Percentiles rank a stretch among this genome's conserved stretches.
Conservation (phyloP, 1,284 basidiomycete genomes). For the Fereydounia khargensis region DNA sequence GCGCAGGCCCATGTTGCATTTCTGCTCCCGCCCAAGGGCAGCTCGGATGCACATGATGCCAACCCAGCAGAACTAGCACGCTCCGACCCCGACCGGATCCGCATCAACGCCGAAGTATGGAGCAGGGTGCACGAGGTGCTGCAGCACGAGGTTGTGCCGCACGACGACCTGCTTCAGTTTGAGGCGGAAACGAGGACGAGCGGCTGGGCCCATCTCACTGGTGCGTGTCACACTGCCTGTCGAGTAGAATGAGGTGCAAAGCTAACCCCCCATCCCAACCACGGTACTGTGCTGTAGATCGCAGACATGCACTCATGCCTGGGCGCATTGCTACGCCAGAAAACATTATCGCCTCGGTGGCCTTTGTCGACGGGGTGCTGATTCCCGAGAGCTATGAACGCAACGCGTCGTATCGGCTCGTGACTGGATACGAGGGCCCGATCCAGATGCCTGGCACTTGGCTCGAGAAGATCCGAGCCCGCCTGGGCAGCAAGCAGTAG, state of each 20-base stretch:
- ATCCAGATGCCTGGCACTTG: slow-evolving; percentile 38
- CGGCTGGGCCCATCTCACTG: slow-evolving; percentile 51
- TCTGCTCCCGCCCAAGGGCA: slow-evolving; percentile 12
- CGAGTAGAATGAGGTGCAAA: too few species aligned
- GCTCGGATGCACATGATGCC: slow-evolving; percentile 5
- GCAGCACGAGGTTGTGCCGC: slow-evolving; percentile 29
- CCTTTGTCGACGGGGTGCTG: slow-evolving; percentile 42
- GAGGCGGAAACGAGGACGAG: slow-evolving; percentile 44
- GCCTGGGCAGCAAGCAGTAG: too few species aligned
- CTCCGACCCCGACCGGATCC: slow-evolving; percentile 32
- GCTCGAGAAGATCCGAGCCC: slow-evolving; percentile 19
- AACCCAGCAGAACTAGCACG: slow-evolving; percentile 29
- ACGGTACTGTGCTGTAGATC: too few species aligned
- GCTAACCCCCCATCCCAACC: background rate
- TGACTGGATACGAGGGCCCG: slow-evolving; percentile 45
- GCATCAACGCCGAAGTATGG: slow-evolving; percentile 40
- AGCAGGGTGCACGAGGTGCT: slow-evolving; percentile 43
- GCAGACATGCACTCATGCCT: slow-evolving; percentile 45
- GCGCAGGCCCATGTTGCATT: slow-evolving; percentile 20
- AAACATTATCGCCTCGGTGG: slow-evolving; percentile 48
- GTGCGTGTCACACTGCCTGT: slow-evolving; percentile 3
- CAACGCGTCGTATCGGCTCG: slow-evolving; percentile 48
- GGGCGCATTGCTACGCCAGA: slow-evolving; percentile 49
- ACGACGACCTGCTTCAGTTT: slow-evolving; percentile 43
- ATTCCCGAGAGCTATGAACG: slow-evolving; percentile 42